phyloP scores from a whole-genome alignment of 2,329 filamentous ascomycete species.

The Arthroderma sp. region DNA sequence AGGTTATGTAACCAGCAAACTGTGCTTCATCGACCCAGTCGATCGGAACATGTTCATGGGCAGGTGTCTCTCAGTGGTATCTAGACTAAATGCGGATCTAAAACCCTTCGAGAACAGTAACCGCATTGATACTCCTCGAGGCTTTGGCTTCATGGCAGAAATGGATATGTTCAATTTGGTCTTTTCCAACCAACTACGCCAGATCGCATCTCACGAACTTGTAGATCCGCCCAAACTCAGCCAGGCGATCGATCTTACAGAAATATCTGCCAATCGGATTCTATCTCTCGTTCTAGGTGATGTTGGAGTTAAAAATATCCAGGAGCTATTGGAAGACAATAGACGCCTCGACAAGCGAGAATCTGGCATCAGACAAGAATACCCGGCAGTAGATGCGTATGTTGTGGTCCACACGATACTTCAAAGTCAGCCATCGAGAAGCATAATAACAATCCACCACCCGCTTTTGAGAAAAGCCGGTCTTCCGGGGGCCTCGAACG shows the following conservation, averaged over 20 bases:
- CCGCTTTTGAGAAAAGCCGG: slow-evolving; percentile 25
- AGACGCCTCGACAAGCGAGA: slow-evolving; percentile 30
- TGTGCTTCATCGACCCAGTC: slow-evolving; percentile 42
- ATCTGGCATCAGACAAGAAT: slow-evolving; percentile 34
- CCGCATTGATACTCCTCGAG: slow-evolving; percentile 6
- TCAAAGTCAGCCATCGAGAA: too few species aligned
- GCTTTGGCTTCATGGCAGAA: slow-evolving; percentile 7
- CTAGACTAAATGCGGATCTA: slow-evolving; percentile 25
- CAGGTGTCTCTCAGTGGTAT: slow-evolving; percentile 23
- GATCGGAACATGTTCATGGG: slow-evolving; percentile 37
- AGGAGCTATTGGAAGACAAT: slow-evolving; percentile 34
- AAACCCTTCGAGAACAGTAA: slow-evolving; percentile 7
- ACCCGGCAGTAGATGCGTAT: slow-evolving; percentile 32
- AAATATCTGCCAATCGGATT: slow-evolving; percentile 23
- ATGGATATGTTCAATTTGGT: slow-evolving; percentile 18
- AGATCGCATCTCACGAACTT: slow-evolving; percentile 24
- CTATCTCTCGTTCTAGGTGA: slow-evolving; percentile 21
- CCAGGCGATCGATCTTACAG: slow-evolving; percentile 21
- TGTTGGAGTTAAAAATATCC: slow-evolving; percentile 24
- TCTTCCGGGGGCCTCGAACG: slow-evolving; percentile 20
- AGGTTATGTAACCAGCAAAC: slow-evolving; percentile 34
- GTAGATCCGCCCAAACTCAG: slow-evolving; percentile 13
- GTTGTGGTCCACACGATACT: slow-evolving; percentile 34
- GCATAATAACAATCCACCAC: too few species aligned
- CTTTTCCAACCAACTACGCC: slow-evolving; percentile 26